A percentile compares a stretch with the other conserved stretches of the same genome.
Conservation (phyloP, 164 flowering plant genomes). For the grape (Vitis vinifera) region DNA sequence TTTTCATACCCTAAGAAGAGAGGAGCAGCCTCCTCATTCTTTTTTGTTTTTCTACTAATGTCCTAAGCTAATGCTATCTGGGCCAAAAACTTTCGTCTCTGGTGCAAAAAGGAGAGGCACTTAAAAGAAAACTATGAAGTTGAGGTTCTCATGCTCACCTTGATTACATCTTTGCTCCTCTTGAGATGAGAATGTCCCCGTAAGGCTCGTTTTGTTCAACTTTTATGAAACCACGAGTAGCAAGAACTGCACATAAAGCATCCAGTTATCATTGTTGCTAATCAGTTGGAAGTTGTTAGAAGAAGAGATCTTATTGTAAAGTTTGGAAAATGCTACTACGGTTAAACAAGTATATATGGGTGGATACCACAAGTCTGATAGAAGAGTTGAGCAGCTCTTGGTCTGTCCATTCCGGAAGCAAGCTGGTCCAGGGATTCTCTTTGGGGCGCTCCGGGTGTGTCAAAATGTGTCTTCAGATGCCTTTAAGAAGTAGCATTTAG, state of each 20-base stretch:
- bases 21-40: too few species aligned
- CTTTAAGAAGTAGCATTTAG: constrained; percentile 30
- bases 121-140: neutral
- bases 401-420: constrained; percentile 67
- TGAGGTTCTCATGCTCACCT: neutral
- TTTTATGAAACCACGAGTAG: constrained; percentile 47
- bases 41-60: too few species aligned
- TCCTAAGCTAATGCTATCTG: too few species aligned
- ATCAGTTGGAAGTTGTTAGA: neutral
- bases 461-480: constrained; percentile 83
- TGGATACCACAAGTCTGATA: constrained; percentile 85
- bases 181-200: constrained; percentile 76
- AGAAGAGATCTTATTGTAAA: neutral
- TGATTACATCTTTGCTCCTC: constrained; percentile 75
- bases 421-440: constrained; percentile 68
- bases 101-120: too few species aligned
- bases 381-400: constrained; percentile 76
- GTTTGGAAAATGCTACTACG: neutral
- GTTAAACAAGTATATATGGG: neutral
- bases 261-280: constrained; percentile 1
- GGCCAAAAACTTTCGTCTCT: too few species aligned
- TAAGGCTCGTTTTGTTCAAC: constrained; percentile 66
- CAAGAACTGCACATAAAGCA: constrained; percentile 62
- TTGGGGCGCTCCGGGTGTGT: constrained; percentile 64
- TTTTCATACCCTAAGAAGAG: too few species aligned